Evolutionary conservation across 1,284 basidiomycete genomes (phyloP), one percentile per base, ranked within the genome.

Genomic region (Ganoderma boninense): DNA sequence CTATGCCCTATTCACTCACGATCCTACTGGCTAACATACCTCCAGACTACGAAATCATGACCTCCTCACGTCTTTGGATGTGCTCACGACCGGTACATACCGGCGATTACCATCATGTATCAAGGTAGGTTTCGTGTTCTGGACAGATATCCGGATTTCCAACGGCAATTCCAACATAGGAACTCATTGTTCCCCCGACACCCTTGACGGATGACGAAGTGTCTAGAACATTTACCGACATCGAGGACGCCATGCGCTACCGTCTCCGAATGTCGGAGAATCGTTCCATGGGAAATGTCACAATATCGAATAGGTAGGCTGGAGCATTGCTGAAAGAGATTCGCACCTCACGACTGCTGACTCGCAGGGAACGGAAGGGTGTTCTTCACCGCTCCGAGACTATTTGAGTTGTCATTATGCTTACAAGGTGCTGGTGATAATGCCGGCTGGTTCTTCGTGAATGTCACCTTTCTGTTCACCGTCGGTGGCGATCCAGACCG

Each of bases 21-120:
- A 13, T 23, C 32, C 23, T 32, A 13, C 62, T 35, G 2, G 38
- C n/a, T 59, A 54, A 57, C 26, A 44, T 42, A 42, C 54, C n/a
- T 26, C 16, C 71, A 95, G 95, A 79, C 87, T 95, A 29, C 89
- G 95, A 67, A 97, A 97, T 79, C 95, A 96, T 74, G 96, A 97
- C 79, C 84, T 97, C n/a, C 84, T 95, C 14, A 96, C 95, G 0
- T 96, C 96, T 23, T 83, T 97, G 64, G 93, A 96, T 74, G 94
- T 97, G 62, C 85, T 97, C 29, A 93, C 93, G 1, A 92, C 91
- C 20, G 95, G 95, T 1, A 90, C 92, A 40, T 97, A 97, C 77
- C 85, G 89, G 62, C 85, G 94, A 57, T 87, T 97, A 23, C 96
- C 96, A 11, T 86, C 89, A 14, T 87, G 85, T 70, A 93, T 96